Percentiles rank a stretch among this genome's conserved stretches.
Conservation (phyloP, 345 rosid genomes). For the Balakata baccata region DNA sequence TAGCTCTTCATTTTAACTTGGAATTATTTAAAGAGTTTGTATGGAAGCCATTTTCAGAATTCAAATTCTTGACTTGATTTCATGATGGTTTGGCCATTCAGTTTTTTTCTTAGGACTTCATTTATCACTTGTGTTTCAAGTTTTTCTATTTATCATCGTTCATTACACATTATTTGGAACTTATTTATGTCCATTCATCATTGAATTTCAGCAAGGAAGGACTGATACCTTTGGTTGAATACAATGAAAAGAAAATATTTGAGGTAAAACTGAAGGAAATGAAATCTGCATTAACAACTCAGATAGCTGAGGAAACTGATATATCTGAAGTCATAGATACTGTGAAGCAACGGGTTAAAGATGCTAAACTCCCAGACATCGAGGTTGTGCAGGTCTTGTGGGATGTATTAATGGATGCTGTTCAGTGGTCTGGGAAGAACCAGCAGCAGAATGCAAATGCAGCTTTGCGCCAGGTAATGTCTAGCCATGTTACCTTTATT, state of each 20-base stretch:
- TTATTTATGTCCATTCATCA: conserved; percentile 11
- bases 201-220: conserved; percentile 76
- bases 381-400: conserved; percentile 81
- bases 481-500: not conserved
- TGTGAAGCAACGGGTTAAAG: conserved; percentile 76
- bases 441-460: conserved; percentile 94
- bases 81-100: not conserved
- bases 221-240: conserved; percentile 74
- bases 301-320: conserved; percentile 69
- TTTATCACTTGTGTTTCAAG: not conserved
- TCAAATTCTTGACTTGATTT: not conserved
- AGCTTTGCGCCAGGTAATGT: conserved; percentile 74
- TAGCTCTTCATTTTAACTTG: not conserved
- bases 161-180: not conserved
- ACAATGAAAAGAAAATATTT: conserved; percentile 84
- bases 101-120: not conserved
- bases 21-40: not conserved
- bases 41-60: not conserved
- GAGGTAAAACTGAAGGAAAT: conserved; percentile 88
- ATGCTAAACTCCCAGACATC: conserved; percentile 72
- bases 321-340: conserved; percentile 76
- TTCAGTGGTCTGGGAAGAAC: conserved; percentile 99
- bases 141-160: not conserved
- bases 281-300: conserved; percentile 73
- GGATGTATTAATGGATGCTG: conserved; percentile 98